Evolutionary conservation across 441 rosid genomes (phyloP).

Genomic region (Pelargonium citronellum): DNA sequence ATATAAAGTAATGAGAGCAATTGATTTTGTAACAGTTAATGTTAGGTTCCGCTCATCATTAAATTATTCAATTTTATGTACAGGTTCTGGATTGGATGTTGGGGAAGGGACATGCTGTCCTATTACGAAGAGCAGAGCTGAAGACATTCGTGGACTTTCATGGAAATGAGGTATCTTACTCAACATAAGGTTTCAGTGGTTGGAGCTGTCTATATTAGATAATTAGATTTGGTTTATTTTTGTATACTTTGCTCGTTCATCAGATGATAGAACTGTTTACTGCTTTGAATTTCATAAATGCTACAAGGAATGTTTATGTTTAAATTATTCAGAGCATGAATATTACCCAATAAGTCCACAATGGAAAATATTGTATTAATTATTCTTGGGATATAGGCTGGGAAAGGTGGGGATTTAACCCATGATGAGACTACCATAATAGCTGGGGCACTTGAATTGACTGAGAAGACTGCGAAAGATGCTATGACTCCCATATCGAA

Average conservation of each 20-base stretch:
- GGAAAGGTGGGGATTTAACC: constrained; percentile 88
- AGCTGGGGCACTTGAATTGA: constrained; percentile 87
- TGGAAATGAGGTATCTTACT: constrained; percentile 13
- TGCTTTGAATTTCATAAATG: not conserved
- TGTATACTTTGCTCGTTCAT: not conserved
- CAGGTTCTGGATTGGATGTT: constrained; percentile 25
- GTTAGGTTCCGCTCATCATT: constrained; percentile 2
- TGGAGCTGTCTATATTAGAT: constrained; percentile 2
- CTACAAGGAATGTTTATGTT: not conserved
- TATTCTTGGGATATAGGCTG: constrained; percentile 46
- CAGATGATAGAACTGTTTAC: not conserved
- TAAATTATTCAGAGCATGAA: not conserved
- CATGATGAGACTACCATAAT: constrained; percentile 86
- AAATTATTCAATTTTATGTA: not conserved
- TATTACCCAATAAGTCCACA: not conserved
- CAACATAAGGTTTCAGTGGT: not conserved
- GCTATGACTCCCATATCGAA: constrained; percentile 83
- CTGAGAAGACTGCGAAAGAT: constrained; percentile 68
- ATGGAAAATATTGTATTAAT: not conserved
- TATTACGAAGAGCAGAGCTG: constrained; percentile 31
- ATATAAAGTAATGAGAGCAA: not conserved
- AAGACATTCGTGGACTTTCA: constrained; percentile 16
- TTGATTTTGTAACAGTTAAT: not conserved
- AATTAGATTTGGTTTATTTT: not conserved
- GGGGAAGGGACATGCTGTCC: constrained; percentile 29